Evolutionary conservation across 495 filamentous ascomycete genomes (phyloP).

Genomic region (Talaromyces stipitatus): DNA sequence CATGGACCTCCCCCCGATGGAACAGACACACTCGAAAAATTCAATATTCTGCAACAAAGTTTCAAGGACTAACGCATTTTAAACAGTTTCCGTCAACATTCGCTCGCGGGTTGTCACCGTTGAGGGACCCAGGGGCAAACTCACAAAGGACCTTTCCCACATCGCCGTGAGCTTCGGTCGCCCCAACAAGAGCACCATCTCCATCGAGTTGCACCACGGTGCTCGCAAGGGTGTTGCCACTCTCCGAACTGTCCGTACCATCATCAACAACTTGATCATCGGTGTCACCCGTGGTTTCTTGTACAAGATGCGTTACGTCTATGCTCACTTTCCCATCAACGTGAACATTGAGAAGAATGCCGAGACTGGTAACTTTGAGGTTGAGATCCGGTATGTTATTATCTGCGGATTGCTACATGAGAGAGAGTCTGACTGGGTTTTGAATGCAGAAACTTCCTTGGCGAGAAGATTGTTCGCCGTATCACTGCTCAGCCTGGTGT

Average conservation of each 20-base stretch:
- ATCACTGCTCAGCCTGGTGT: slow-evolving; percentile 86
- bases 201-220: slow-evolving; percentile 96
- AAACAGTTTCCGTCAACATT: slow-evolving; percentile 88
- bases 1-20: neutral
- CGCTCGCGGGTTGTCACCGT: slow-evolving; percentile 92
- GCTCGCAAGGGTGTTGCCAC: slow-evolving; percentile 94
- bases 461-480: slow-evolving; percentile 97
- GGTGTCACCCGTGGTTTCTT: slow-evolving; percentile 98
- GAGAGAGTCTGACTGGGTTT: neutral
- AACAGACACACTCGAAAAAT: neutral
- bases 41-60: neutral
- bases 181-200: slow-evolving; percentile 72
- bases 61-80: neutral
- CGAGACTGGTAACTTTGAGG: slow-evolving; percentile 78
- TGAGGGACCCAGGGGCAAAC: slow-evolving; percentile 92
- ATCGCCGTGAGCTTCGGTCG: slow-evolving; percentile 90
- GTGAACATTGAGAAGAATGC: slow-evolving; percentile 96
- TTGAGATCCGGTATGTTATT: slow-evolving; percentile 90
- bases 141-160: slow-evolving; percentile 92
- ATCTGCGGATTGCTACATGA: neutral
- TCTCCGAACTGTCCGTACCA: slow-evolving; percentile 90
- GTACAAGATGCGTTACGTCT: slow-evolving; percentile 99
- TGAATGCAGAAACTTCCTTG: slow-evolving; percentile 83
- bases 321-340: slow-evolving; percentile 99
- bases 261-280: slow-evolving; percentile 97